Base-by-base conservation (phyloP, 306 rosid species). In the Prunus persica region DNA sequence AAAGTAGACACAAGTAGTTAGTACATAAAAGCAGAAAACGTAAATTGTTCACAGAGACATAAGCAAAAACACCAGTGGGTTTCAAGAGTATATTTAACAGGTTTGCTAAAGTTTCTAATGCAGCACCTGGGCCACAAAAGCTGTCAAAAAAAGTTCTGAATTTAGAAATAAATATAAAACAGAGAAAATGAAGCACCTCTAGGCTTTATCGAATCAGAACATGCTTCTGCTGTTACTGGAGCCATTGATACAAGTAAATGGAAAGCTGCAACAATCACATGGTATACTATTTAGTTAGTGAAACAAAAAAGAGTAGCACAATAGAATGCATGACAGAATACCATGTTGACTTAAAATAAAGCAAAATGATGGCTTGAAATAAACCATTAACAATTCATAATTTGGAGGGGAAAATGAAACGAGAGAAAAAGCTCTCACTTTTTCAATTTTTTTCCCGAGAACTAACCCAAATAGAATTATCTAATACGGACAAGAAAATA, bases 131-230 rank as follows among this genome's bases (percentile, higher is more conserved):
- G 24, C 50, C 75, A 56, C 22, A 55, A 68, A 45, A 38, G 43
- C 56, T 19, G 57, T 49, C 22, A 73, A 27, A 47, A 25, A 61
- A 65, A 25, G 18, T 20, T 64, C 28, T 38, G 6, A 45, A 27
- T 28, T 27, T 30, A 62, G 50, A 41, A 25, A 18, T 11, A 60
- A 7, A 58, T 6, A 69, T 38, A 25, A 38, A 57, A 58, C 30
- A 74, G 50, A 74, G n/a, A 3, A 74, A 67, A 79, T n/a, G 45
- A 38, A 49, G 49, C 67, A 96, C 99, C 99, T 92, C 89, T 85
- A 20, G 99, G 89, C 41, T 89, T 87, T 32, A 96, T 82, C 11
- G 88, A 84, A 46, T 92, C 93, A 12, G 97, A 78, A 77, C 91
- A 85, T 64, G 89, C 86, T 78, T 78, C 80, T 72, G 81, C 72